Evolutionary conservation across 345 rosid species (phyloP).

Genomic region (Cardamine resedifolia): DNA sequence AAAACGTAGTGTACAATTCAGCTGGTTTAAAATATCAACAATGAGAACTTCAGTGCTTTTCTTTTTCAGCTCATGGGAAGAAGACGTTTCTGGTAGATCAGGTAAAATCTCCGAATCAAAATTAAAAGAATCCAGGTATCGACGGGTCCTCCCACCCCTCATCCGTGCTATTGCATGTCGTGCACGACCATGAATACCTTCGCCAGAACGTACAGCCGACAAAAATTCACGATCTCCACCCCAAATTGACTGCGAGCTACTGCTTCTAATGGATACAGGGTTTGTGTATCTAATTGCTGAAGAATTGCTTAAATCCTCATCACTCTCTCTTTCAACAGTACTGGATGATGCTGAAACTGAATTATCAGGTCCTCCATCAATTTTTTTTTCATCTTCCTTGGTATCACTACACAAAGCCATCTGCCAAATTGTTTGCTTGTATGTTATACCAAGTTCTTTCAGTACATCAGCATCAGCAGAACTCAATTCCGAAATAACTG

Average conservation of each 20-base stretch:
- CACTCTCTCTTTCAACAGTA: constrained; percentile 79
- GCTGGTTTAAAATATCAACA: constrained; percentile 66
- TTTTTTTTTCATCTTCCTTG: constrained; percentile 65
- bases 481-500: constrained; percentile 79
- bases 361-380: constrained; percentile 59
- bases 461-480: constrained; percentile 86
- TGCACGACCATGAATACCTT: constrained; percentile 73
- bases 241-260: constrained; percentile 74
- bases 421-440: constrained; percentile 85
- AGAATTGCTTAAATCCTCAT: constrained; percentile 63
- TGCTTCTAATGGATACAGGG: constrained; percentile 70
- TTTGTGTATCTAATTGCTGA: constrained; percentile 74
- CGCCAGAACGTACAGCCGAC: constrained; percentile 77
- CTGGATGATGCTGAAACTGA: constrained; percentile 57
- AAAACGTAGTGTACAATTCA: constrained; percentile 65
- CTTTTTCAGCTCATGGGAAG: constrained; percentile 64
- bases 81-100: constrained; percentile 57
- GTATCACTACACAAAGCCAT: constrained; percentile 69
- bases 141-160: constrained; percentile 85
- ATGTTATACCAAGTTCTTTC: constrained; percentile 77
- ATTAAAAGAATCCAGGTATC: constrained; percentile 74
- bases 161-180: constrained; percentile 83
- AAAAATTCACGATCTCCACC: constrained; percentile 78
- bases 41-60: constrained; percentile 76
- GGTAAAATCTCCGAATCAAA: constrained; percentile 62